These are phyloP conservation scores for Fraxinus velutina DNA, from an alignment of 305 asterid genomes.

Conservation along the genomic window DNA sequence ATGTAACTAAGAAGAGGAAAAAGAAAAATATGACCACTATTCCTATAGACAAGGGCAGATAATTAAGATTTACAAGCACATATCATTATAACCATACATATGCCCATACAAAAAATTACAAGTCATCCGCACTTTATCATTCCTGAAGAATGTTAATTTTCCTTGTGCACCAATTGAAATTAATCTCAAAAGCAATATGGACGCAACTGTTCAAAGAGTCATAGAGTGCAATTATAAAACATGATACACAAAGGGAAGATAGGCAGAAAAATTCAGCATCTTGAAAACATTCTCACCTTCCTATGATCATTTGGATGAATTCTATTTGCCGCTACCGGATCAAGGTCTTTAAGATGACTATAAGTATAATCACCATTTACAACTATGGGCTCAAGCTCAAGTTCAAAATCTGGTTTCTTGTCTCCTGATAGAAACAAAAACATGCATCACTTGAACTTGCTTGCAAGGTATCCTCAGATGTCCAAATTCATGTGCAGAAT, in stretches of 20 bases:
- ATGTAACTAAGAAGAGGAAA: neutral
- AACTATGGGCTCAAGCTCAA: conserved; percentile 19
- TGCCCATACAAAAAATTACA: neutral
- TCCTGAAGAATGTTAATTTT: neutral
- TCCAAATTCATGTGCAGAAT: conserved; percentile 6
- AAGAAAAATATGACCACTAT: neutral
- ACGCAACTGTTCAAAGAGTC: neutral
- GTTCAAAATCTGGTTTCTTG: conserved; percentile 38
- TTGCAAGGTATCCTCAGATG: conserved; percentile 16
- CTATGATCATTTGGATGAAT: conserved; percentile 89
- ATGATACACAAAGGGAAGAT: neutral
- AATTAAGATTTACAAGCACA: neutral
- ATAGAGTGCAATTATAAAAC: neutral
- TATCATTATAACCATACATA: neutral
- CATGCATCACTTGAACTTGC: conserved; percentile 4
- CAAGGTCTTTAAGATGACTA: conserved; percentile 59
- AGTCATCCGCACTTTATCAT: neutral
- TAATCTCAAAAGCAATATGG: neutral
- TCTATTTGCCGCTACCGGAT: conserved; percentile 84
- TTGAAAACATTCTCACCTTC: conserved; percentile 51
- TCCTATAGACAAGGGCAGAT: neutral
- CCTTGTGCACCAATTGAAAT: neutral
- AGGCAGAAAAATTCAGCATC: neutral
- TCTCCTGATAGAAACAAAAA: conserved; percentile 41
- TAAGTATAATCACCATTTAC: conserved; percentile 42